Base-by-base conservation (phyloP, 805 yeast genomes). In the Ogataea saltuana region DNA sequence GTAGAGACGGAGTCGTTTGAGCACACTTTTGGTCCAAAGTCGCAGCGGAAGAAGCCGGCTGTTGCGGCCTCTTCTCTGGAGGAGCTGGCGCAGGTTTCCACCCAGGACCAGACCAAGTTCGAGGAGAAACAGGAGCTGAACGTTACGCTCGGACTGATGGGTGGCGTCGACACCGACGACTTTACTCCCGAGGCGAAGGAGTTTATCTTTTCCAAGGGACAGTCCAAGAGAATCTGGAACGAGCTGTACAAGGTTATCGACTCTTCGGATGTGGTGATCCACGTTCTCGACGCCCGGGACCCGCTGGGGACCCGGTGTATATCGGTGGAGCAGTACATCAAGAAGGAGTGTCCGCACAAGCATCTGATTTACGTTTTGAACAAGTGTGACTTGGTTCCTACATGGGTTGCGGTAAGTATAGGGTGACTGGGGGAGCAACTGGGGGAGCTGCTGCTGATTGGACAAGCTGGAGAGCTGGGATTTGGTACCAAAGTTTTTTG, bases 331-430 rank as follows among this genome's bases (percentile, higher is more conserved):
- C 89, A 88, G 59, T 90, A 88, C 63, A 88, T 91, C 64, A 80
- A 77, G 56, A 91, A 87, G 53, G 99, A 91, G 69, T 89, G 95
- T 61, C 88, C 98, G 11, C 99, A 93, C 64, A 91, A 91, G 70
- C 99, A 93, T 74, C 75, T 91, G 71, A 85, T 91, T 54, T 90
- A 85, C 63, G 96, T 93, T 44, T 72, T 91, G 69, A 91, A 91
- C 78, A 91, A 91, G 76, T 90, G 97, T 78, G 99, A 91, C 74
- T 80, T 91, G 60, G 97, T 91, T 40, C 99, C 99, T 51, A 91
- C 97, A 35, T 91, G 98, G 97, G 97, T 88, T 60, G 97, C 98
- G 60, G 98, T 90, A 88, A 78, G 98, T 89, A 67, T 62, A 74
- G 10, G 6, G n/a, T 64, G 3, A 23, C 4, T 16, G 20, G 20